phyloP scores from a whole-genome alignment of 768 basidiomycete species.

The Lactifluus hygrophoroides region DNA sequence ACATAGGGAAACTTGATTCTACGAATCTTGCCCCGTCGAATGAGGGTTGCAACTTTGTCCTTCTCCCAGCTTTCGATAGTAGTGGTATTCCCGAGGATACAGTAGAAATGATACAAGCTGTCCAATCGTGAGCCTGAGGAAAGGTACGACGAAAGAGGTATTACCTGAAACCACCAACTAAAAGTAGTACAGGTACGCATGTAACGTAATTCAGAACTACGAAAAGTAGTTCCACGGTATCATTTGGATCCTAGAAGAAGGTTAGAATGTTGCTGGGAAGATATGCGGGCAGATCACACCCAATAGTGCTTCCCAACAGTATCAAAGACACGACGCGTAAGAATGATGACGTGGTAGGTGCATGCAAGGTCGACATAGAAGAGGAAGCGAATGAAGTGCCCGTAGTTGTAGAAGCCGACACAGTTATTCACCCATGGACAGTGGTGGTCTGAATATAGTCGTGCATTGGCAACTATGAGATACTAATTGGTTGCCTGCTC shows the following conservation, averaged over 20 bases:
- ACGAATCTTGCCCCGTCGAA: conserved; percentile 75
- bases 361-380: conserved; percentile 91
- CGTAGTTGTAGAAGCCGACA: conserved; percentile 88
- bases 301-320: conserved; percentile 40
- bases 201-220: conserved; percentile 82
- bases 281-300: conserved; percentile 29
- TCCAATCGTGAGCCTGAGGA: conserved; percentile 15
- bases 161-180: conserved; percentile 88
- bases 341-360: conserved; percentile 78
- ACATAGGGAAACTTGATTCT: conserved; percentile 89
- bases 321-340: conserved; percentile 53
- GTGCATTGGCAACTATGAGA: not conserved
- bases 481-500: conserved; percentile 20
- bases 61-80: conserved; percentile 99
- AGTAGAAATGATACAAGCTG: conserved; percentile 83
- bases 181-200: conserved; percentile 76
- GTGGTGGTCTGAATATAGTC: conserved; percentile 57
- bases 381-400: conserved; percentile 83
- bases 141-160: conserved; percentile 3
- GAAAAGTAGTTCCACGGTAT: conserved; percentile 63
- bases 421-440: conserved; percentile 95
- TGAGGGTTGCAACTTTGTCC: conserved; percentile 82
- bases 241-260: conserved; percentile 55
- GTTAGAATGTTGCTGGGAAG: conserved; percentile 18
- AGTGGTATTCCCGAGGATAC: conserved; percentile 71